Percentiles rank a stretch among this genome's conserved stretches.
Conservation (phyloP, 495 filamentous ascomycete species). For the Pseudotulostoma volvatum region DNA sequence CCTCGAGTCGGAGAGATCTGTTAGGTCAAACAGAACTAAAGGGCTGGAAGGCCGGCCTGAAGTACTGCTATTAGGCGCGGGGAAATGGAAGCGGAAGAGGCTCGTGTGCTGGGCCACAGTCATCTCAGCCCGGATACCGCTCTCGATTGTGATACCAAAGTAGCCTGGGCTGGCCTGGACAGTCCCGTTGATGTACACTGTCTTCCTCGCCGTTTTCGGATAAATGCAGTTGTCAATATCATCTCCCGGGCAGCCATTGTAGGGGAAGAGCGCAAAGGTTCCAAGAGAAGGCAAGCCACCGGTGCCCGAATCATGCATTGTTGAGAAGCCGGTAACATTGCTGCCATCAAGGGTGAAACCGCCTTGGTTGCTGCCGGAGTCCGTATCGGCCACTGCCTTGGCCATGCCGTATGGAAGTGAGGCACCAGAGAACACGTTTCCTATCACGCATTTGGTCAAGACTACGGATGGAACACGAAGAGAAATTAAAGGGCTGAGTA, state of each 20-base stretch:
- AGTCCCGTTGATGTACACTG: slow-evolving; percentile 29
- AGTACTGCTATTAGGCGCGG: slow-evolving; percentile 25
- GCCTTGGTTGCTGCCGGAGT: slow-evolving; percentile 47
- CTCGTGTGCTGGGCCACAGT: slow-evolving; percentile 47
- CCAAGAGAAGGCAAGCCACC: slow-evolving; percentile 61
- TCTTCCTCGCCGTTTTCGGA: slow-evolving; percentile 37
- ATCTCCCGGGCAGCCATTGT: slow-evolving; percentile 43
- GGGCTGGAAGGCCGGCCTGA: slow-evolving; percentile 23
- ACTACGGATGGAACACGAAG: background rate
- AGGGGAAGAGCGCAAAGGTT: slow-evolving; percentile 60
- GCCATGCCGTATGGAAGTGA: slow-evolving; percentile 61
- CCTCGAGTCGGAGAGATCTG: slow-evolving; percentile 49
- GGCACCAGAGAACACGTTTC: slow-evolving; percentile 60
- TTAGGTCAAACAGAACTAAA: slow-evolving; percentile 50
- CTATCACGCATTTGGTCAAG: no score
- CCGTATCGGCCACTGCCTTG: slow-evolving; percentile 63
- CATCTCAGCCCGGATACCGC: slow-evolving; percentile 44
- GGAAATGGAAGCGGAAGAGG: slow-evolving; percentile 49
- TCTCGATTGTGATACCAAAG: slow-evolving; percentile 46
- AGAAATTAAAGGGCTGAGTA: slow-evolving; percentile 9
- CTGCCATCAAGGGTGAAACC: slow-evolving; percentile 55
- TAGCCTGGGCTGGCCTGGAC: slow-evolving; percentile 55
- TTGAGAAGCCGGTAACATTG: slow-evolving; percentile 53
- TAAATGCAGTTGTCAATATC: slow-evolving; percentile 51
- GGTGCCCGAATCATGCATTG: slow-evolving; percentile 64